These are phyloP conservation scores for Postia placenta DNA, from an alignment of 768 basidiomycete genomes.

Conservation along the genomic window DNA sequence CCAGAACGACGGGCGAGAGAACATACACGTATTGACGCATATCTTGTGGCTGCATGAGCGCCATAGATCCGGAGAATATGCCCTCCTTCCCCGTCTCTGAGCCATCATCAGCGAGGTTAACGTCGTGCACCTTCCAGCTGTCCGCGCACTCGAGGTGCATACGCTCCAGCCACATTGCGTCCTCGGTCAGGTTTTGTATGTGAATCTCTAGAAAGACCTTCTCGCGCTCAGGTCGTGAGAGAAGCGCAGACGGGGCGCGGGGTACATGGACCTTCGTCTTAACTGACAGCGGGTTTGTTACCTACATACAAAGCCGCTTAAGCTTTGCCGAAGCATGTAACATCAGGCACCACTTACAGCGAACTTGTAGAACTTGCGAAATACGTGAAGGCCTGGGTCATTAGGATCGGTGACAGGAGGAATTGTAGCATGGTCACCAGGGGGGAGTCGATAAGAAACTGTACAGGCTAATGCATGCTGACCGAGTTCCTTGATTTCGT, in stretches of 20 bases:
- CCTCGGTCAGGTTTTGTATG: constrained; percentile 80
- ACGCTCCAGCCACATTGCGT: constrained; percentile 73
- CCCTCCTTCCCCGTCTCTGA: constrained; percentile 24
- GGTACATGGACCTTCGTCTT: constrained; percentile 89
- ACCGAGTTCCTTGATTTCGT: constrained; percentile 92
- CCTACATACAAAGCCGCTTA: constrained; percentile 37
- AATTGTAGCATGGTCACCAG: constrained; percentile 43
- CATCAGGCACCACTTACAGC: constrained; percentile 44
- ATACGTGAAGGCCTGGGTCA: constrained; percentile 58
- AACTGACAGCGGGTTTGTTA: constrained; percentile 90
- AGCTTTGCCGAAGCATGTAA: not conserved
- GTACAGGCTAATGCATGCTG: constrained; percentile 86
- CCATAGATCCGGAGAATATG: constrained; percentile 56
- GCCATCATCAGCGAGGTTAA: constrained; percentile 31
- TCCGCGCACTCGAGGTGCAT: constrained; percentile 73
- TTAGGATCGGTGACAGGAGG: constrained; percentile 42
- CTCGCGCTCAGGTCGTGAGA: constrained; percentile 60
- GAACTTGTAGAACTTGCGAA: constrained; percentile 91
- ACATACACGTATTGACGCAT: constrained; percentile 86
- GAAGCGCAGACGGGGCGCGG: constrained; percentile 63
- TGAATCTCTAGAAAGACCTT: constrained; percentile 91
- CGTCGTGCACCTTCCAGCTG: constrained; percentile 56
- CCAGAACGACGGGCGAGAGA: constrained; percentile 45
- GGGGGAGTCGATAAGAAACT: constrained; percentile 74
- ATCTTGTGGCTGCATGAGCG: constrained; percentile 79